Percentiles rank a stretch among this genome's conserved stretches.
Evolutionary conservation across 1,284 basidiomycete species (phyloP).

Genomic region (Trichosporon inkin): DNA sequence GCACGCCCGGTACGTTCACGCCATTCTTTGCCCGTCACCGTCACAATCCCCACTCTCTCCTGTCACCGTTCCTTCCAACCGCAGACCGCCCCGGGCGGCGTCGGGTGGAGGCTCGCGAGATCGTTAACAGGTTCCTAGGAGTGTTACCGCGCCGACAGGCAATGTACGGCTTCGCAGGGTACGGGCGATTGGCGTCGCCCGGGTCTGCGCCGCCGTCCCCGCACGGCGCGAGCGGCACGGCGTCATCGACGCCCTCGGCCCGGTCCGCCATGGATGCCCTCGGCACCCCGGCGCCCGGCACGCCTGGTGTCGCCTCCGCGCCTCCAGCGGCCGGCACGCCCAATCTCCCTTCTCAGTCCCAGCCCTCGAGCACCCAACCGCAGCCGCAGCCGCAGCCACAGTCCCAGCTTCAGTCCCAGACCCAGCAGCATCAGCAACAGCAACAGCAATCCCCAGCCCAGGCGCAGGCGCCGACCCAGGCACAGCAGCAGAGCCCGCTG

Average conservation of each 20-base stretch:
- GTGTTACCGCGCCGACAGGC: no score
- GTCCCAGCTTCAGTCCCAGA: not conserved
- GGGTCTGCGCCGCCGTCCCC: constrained; percentile 4
- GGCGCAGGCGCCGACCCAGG: not conserved
- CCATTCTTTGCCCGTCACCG: not conserved
- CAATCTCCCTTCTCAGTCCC: not conserved
- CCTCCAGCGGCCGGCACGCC: not conserved
- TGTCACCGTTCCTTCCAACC: no score
- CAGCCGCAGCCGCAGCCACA: not conserved
- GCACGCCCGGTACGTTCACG: constrained; percentile 4
- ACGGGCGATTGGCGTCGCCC: constrained; percentile 1
- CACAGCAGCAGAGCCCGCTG: not conserved
- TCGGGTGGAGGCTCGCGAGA: no score
- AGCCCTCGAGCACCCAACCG: not conserved
- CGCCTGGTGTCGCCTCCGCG: not conserved
- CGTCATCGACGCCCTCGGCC: not conserved
- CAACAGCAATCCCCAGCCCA: not conserved
- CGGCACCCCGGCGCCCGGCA: not conserved
- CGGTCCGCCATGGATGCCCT: constrained; percentile 2
- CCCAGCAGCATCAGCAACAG: not conserved
- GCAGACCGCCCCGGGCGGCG: no score
- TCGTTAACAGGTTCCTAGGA: no score
- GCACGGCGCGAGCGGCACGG: not conserved
- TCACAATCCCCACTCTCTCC: no score
- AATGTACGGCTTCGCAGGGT: not conserved